Percentiles rank a stretch among this genome's conserved stretches.
These are phyloP conservation scores for Candida vaughaniae DNA, from an alignment of 805 yeast species.

Conservation along the genomic window DNA sequence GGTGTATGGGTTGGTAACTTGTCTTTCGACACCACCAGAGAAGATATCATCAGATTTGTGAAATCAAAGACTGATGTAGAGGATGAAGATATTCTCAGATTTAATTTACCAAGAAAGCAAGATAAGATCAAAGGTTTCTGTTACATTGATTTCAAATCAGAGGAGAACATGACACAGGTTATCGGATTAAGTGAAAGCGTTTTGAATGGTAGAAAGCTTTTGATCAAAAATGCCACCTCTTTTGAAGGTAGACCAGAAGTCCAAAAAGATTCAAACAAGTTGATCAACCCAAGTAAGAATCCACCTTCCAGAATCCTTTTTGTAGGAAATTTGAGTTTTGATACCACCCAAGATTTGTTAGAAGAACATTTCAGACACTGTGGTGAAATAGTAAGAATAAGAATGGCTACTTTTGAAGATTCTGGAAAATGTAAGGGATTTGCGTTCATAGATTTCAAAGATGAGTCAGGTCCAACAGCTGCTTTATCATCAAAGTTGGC, in stretches of 20 bases:
- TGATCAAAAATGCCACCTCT: slow-evolving; percentile 78
- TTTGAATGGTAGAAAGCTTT: slow-evolving; percentile 79
- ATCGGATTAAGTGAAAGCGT: slow-evolving; percentile 67
- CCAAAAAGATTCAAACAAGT: slow-evolving; percentile 21
- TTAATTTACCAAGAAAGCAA: slow-evolving; percentile 76
- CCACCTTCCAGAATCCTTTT: slow-evolving; percentile 89
- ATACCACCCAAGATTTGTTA: slow-evolving; percentile 77
- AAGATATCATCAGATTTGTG: slow-evolving; percentile 67
- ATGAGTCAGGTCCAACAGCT: slow-evolving; percentile 75
- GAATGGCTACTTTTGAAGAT: slow-evolving; percentile 99
- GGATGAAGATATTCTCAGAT: slow-evolving; percentile 60
- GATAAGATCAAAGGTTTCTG: slow-evolving; percentile 84
- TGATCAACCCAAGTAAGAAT: slow-evolving; percentile 53
- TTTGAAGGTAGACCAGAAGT: slow-evolving; percentile 84
- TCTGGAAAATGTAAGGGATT: slow-evolving; percentile 96
- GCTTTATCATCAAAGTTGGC: slow-evolving; percentile 76
- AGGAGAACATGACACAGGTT: slow-evolving; percentile 59
- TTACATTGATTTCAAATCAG: slow-evolving; percentile 73
- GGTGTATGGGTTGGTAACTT: slow-evolving; percentile 97
- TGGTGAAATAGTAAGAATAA: slow-evolving; percentile 77
- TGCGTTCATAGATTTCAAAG: slow-evolving; percentile 84
- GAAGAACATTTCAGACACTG: slow-evolving; percentile 86
- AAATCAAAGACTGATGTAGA: slow-evolving; percentile 51
- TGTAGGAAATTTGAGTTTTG: slow-evolving; percentile 91
- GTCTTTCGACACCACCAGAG: slow-evolving; percentile 77